These are phyloP conservation scores for Candida pseudoglaebosa DNA, from an alignment of 805 yeast species.

Conservation along the genomic window DNA sequence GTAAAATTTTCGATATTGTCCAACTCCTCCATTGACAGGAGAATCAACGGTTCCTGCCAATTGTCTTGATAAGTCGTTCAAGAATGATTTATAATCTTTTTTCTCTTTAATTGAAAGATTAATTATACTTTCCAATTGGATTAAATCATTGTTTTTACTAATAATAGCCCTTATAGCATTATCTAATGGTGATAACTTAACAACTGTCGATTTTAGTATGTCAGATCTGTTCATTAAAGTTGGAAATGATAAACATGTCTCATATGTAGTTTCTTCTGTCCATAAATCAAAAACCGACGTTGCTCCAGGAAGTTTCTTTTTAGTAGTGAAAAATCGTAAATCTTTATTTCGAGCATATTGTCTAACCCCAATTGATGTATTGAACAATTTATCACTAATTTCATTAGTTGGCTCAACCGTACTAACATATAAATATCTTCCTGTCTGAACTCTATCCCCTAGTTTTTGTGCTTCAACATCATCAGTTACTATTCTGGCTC, in stretches of 20 bases:
- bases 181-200: constrained; percentile 74
- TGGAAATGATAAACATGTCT: constrained; percentile 75
- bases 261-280: constrained; percentile 85
- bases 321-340: constrained; percentile 62
- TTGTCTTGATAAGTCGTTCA: constrained; percentile 65
- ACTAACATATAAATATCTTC: constrained; percentile 68
- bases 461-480: constrained; percentile 55
- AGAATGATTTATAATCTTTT: constrained; percentile 44
- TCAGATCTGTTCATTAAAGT: constrained; percentile 84
- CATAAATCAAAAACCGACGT: constrained; percentile 70
- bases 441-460: constrained; percentile 52
- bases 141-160: constrained; percentile 67
- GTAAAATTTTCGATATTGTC: constrained; percentile 72
- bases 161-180: constrained; percentile 70
- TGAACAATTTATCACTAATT: constrained; percentile 41
- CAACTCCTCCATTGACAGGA: constrained; percentile 91
- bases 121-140: constrained; percentile 60
- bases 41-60: constrained; percentile 85
- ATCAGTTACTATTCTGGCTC: constrained; percentile 65
- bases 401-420: constrained; percentile 68
- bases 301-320: constrained; percentile 70
- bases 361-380: constrained; percentile 58
- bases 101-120: constrained; percentile 50
- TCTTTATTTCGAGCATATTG: constrained; percentile 74
- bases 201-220: constrained; percentile 44